These are phyloP conservation scores for Leptomonas seymouri DNA, from an alignment of 208 protist genomes.

Conservation along the genomic window DNA sequence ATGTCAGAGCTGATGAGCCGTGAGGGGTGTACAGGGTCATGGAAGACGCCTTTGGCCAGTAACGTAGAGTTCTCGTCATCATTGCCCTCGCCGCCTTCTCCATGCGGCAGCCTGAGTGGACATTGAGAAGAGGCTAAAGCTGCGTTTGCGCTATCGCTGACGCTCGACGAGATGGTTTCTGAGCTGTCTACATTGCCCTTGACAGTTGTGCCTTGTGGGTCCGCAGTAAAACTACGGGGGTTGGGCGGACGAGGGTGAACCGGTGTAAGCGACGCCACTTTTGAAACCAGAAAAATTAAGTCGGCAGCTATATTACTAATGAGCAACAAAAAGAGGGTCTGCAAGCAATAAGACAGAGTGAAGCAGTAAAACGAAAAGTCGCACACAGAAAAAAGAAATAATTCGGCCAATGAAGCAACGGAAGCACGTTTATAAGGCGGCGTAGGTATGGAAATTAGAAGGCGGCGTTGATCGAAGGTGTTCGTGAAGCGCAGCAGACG, in stretches of 20 bases:
- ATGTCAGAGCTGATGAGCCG: conserved; percentile 1
- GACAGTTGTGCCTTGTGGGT: background rate
- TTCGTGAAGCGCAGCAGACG: too few relatives aligned
- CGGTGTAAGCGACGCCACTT: conserved; percentile 28
- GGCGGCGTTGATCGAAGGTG: too few relatives aligned
- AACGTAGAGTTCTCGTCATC: background rate
- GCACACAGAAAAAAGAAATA: too few relatives aligned
- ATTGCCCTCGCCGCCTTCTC: background rate
- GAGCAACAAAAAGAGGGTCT: conserved; percentile 12
- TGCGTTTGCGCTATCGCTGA: background rate
- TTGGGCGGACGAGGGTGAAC: conserved; percentile 8
- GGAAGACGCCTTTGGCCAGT: background rate
- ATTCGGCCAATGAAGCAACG: too few relatives aligned
- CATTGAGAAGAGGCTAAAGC: background rate
- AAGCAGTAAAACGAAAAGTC: too few relatives aligned
- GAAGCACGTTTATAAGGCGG: too few relatives aligned
- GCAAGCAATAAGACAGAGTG: background rate
- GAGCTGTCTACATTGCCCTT: conserved; percentile 4
- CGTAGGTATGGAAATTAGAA: too few relatives aligned
- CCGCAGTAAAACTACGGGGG: conserved; percentile 7
- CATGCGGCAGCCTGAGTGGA: background rate
- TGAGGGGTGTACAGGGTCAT: background rate
- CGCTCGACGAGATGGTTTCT: background rate
- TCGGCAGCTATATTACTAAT: background rate
- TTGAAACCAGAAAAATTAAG: background rate